phyloP scores from a whole-genome alignment of 495 filamentous ascomycete species.

The Immersiella caudata region DNA sequence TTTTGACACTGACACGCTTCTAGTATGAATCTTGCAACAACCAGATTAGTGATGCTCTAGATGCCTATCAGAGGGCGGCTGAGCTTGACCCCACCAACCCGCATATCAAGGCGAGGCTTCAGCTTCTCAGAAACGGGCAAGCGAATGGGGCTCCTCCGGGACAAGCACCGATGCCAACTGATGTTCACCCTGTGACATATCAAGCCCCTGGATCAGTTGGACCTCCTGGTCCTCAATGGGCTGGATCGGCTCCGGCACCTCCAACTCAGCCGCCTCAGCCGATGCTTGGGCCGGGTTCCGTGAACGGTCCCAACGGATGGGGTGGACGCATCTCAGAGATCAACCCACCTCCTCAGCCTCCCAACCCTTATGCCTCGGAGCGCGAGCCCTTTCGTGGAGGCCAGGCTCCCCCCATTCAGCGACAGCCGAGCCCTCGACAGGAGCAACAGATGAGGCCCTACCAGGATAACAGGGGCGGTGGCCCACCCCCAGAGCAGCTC shows the following conservation, averaged over 20 bases:
- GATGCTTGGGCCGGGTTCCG: conserved; percentile 63
- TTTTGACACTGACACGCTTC: conserved; percentile 30
- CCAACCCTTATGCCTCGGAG: conserved; percentile 74
- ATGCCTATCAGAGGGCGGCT: conserved; percentile 92
- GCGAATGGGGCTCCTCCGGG: conserved; percentile 67
- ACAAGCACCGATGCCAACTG: conserved; percentile 51
- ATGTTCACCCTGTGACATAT: conserved; percentile 74
- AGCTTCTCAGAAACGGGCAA: conserved; percentile 80
- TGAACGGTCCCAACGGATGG: conserved; percentile 70
- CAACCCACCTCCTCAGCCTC: conserved; percentile 69
- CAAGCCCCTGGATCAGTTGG: conserved; percentile 69
- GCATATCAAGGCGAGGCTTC: conserved; percentile 93
- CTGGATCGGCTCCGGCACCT: conserved; percentile 64
- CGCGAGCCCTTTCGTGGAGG: conserved; percentile 64
- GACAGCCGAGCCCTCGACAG: conserved; percentile 70
- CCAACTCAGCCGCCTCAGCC: conserved; percentile 44
- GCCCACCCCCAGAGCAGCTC: conserved; percentile 28
- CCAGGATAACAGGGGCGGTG: conserved; percentile 63
- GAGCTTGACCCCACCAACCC: conserved; percentile 92
- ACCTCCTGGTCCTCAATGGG: conserved; percentile 85
- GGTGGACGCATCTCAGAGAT: conserved; percentile 76
- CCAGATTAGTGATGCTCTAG: conserved; percentile 93
- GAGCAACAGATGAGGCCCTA: conserved; percentile 74
- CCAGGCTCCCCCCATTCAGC: conserved; percentile 61
- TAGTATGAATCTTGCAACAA: conserved; percentile 99